Evolutionary conservation across 176 grass and related monocot species (phyloP).

Genomic region (Leersia perrieri): DNA sequence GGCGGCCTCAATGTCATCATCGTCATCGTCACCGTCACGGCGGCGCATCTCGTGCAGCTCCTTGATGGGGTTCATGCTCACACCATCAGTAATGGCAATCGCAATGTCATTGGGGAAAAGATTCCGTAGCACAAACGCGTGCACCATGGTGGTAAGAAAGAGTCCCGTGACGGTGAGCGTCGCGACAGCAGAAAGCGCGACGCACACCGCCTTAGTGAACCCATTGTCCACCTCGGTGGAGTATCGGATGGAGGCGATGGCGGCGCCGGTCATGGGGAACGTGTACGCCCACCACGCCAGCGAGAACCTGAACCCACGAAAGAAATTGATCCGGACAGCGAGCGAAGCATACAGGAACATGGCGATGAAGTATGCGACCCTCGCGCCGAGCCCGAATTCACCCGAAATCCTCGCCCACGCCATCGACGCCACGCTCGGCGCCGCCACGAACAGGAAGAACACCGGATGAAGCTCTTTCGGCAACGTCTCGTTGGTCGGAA

Average conservation of each 20-base stretch:
- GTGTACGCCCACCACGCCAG: conserved; percentile 98
- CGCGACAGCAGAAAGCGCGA: conserved; percentile 53
- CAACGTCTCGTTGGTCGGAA: conserved; percentile 88
- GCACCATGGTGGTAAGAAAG: conserved; percentile 55
- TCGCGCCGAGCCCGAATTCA: conserved; percentile 53
- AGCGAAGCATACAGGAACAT: conserved; percentile 94
- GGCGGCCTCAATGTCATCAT: conserved; percentile 33
- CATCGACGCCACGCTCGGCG: conserved; percentile 81
- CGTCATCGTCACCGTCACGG: neutral
- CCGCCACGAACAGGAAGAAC: conserved; percentile 92
- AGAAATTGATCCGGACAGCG: conserved; percentile 87
- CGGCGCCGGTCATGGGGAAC: conserved; percentile 86
- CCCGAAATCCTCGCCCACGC: conserved; percentile 73
- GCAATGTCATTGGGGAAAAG: conserved; percentile 93
- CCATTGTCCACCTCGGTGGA: conserved; percentile 56
- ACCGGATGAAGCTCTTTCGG: conserved; percentile 93
- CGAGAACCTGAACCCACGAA: conserved; percentile 78
- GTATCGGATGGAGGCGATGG: conserved; percentile 76
- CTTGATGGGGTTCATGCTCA: conserved; percentile 44
- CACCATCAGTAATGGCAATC: conserved; percentile 71
- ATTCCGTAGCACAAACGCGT: conserved; percentile 58
- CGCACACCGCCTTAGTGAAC: conserved; percentile 53
- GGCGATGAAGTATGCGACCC: conserved; percentile 69
- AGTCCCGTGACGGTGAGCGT: conserved; percentile 51
- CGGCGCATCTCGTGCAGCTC: conserved; percentile 30